phyloP scores from a whole-genome alignment of 768 basidiomycete genomes.

The Leccinum rimulosum region DNA sequence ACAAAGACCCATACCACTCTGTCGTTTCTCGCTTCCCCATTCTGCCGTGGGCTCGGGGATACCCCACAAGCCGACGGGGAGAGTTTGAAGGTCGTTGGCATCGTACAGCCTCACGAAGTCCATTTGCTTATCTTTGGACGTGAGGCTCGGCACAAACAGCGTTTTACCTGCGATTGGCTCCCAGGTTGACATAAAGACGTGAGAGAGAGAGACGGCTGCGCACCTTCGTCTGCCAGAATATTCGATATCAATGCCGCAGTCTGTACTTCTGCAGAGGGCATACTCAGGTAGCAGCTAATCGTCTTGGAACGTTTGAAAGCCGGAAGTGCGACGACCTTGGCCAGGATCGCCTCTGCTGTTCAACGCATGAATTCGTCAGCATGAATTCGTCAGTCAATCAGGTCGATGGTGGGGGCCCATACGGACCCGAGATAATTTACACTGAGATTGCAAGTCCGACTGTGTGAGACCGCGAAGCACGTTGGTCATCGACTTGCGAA shows the following conservation, averaged over 20 bases:
- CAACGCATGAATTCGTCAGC: constrained; percentile 4
- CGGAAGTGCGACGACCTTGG: constrained; percentile 47
- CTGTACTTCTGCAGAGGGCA: constrained; percentile 70
- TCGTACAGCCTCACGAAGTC: constrained; percentile 63
- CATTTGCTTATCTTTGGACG: constrained; percentile 48
- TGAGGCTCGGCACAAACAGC: constrained; percentile 69
- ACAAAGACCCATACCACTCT: constrained; percentile 45
- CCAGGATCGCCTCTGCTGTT: constrained; percentile 38
- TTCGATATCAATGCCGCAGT: constrained; percentile 50
- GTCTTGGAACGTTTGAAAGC: constrained; percentile 47
- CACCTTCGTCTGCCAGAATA: constrained; percentile 54
- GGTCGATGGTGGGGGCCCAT: not conserved
- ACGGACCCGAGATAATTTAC: constrained; percentile 33
- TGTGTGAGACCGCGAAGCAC: constrained; percentile 44
- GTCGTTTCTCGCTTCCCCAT: constrained; percentile 44
- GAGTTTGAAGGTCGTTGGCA: constrained; percentile 51
- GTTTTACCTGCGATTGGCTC: constrained; percentile 47
- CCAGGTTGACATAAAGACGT: not conserved
- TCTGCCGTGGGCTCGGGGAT: constrained; percentile 62
- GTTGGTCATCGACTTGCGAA: constrained; percentile 50
- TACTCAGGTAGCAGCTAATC: constrained; percentile 77
- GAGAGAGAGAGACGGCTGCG: constrained; percentile 12
- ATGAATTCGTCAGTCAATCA: constrained; percentile 6
- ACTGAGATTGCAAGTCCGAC: constrained; percentile 55
- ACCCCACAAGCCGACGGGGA: constrained; percentile 69